Percentiles rank a stretch among this genome's conserved stretches.
These are phyloP conservation scores for Russula ochroleuca DNA, from an alignment of 768 basidiomycete genomes.

Conservation along the genomic window DNA sequence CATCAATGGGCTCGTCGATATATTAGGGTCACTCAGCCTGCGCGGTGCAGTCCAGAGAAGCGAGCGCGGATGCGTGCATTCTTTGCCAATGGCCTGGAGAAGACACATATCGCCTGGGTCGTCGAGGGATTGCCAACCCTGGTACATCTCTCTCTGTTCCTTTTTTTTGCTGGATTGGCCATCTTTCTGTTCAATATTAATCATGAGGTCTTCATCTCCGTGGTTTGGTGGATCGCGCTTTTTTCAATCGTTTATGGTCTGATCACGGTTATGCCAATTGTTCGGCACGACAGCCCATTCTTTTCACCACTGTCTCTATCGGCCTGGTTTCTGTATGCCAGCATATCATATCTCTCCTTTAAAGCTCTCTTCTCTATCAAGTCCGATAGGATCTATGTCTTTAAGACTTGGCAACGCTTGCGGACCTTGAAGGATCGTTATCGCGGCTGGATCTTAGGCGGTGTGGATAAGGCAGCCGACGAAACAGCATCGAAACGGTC, in stretches of 20 bases:
- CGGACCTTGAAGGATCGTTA: not conserved
- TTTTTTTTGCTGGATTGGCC: not conserved
- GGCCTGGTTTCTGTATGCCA: not conserved
- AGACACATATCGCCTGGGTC: not conserved
- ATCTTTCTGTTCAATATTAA: not conserved
- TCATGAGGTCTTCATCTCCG: not conserved
- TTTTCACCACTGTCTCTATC: not conserved
- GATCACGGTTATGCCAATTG: not conserved
- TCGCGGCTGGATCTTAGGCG: not conserved
- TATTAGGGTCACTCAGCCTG: not conserved
- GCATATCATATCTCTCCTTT: not conserved
- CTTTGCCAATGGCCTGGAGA: not conserved
- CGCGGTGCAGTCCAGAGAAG: not conserved
- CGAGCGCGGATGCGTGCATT: not conserved
- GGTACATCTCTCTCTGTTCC: not conserved
- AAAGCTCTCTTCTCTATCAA: not conserved
- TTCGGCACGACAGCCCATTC: not conserved
- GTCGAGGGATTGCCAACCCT: not conserved
- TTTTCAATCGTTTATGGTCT: not conserved
- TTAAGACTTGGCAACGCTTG: not conserved
- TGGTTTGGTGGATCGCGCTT: not conserved
- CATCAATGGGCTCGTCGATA: not conserved
- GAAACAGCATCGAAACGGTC: not conserved
- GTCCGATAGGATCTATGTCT: not conserved
- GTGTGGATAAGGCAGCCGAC: not conserved